Conservation (phyloP, 805 yeast genomes). For the Ogataea pini region DNA sequence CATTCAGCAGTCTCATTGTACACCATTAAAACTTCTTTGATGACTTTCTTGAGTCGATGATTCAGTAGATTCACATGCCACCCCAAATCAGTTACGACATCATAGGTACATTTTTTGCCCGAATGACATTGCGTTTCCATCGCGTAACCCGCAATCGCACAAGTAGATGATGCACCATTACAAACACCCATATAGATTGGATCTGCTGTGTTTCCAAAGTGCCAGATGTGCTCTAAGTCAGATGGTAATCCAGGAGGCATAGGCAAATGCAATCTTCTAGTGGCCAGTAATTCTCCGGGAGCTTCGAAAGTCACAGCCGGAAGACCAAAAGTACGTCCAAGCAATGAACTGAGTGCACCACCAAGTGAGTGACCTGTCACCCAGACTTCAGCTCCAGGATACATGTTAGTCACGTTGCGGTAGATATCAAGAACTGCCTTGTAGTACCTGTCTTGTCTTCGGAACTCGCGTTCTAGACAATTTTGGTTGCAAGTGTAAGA, state of each 20-base stretch:
- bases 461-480: slow-evolving; percentile 77
- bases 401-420: slow-evolving; percentile 62
- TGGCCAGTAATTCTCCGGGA: slow-evolving; percentile 87
- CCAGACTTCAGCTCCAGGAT: slow-evolving; percentile 81
- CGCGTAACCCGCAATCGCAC: slow-evolving; percentile 93
- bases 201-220: slow-evolving; percentile 95
- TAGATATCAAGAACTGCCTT: slow-evolving; percentile 77
- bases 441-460: slow-evolving; percentile 78
- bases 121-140: slow-evolving; percentile 96
- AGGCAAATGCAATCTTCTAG: slow-evolving; percentile 83
- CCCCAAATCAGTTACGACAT: slow-evolving; percentile 83
- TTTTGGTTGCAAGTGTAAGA: slow-evolving; percentile 86
- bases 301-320: slow-evolving; percentile 92
- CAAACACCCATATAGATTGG: slow-evolving; percentile 97
- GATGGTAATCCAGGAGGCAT: slow-evolving; percentile 86
- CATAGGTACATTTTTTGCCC: slow-evolving; percentile 85
- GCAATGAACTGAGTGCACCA: slow-evolving; percentile 76
- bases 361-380: slow-evolving; percentile 94
- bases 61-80: slow-evolving; percentile 88
- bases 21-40: slow-evolving; percentile 69
- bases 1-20: slow-evolving; percentile 83
- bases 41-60: slow-evolving; percentile 88
- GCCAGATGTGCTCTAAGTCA: slow-evolving; percentile 85
- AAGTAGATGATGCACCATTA: slow-evolving; percentile 86
- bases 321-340: slow-evolving; percentile 86